phyloP scores from a whole-genome alignment of 768 basidiomycete species.

The Suillus subaureus region DNA sequence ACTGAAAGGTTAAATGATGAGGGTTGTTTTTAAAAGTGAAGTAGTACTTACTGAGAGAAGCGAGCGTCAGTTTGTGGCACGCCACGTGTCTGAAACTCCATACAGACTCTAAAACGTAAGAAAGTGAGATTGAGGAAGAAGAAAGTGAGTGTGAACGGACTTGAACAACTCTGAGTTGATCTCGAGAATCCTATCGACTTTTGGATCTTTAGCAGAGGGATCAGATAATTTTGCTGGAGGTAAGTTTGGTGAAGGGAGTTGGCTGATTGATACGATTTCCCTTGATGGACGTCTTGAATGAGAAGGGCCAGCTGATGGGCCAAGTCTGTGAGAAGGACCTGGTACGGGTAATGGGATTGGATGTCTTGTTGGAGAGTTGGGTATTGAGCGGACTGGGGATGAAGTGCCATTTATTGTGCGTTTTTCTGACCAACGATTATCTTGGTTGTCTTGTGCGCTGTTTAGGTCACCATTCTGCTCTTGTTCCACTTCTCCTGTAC shows the following conservation, averaged over 20 bases:
- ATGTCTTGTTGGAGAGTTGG: conserved; percentile 5
- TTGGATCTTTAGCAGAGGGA: conserved; percentile 39
- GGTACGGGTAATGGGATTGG: conserved; percentile 20
- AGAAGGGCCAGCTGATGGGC: conserved; percentile 22
- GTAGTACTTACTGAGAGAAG: conserved; percentile 56
- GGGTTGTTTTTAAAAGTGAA: not conserved
- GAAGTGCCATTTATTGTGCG: conserved; percentile 23
- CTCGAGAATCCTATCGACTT: conserved; percentile 63
- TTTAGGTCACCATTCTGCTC: conserved; percentile 19
- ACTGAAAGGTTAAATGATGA: conserved; percentile 39
- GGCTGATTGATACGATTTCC: conserved; percentile 31
- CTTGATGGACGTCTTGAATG: conserved; percentile 29
- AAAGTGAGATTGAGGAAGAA: conserved; percentile 10
- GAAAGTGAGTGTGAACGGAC: conserved; percentile 40
- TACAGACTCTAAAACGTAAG: conserved; percentile 49
- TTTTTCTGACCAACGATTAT: conserved; percentile 20
- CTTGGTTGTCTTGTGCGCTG: conserved; percentile 16
- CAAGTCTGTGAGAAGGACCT: conserved; percentile 20
- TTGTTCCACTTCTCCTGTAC: conserved; percentile 34
- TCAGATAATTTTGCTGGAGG: conserved; percentile 15
- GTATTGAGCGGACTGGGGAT: conserved; percentile 18
- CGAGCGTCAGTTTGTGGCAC: conserved; percentile 48
- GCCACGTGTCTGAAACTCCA: conserved; percentile 60
- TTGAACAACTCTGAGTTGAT: conserved; percentile 71
- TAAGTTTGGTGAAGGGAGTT: conserved; percentile 28